Evolutionary conservation across 176 grass and related monocot genomes (phyloP), one percentile per base, ranked within the genome.

Genomic region (Juncus effusus): DNA sequence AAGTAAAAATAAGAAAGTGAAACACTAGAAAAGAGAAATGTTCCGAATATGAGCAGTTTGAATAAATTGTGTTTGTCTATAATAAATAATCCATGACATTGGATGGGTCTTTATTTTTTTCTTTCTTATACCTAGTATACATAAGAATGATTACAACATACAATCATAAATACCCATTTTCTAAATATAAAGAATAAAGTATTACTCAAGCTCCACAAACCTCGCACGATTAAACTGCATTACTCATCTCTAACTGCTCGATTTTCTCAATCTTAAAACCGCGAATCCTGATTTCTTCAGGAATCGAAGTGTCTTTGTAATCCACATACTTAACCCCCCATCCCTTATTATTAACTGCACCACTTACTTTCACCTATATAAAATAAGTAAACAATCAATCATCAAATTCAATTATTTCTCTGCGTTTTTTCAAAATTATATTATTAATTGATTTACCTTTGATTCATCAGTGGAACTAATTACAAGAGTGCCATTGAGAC

Each of bases 201-300:
- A 28, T 28, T 28, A 28, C 19, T 28, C 19, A 28, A 28, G 19
- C 13, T 71, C 56, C 7, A 45, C 53, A 50, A 69, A 53, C 7
- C 66, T 70, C 51, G 5, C 16, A 56, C 47, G 42, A 7, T 51
- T 67, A 67, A 35, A 52, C 42, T 36, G 10, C 37, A 51, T 89
- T 78, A 13, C 73, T 87, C 59, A 82, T 38, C 59, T 97, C 83
- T 42, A 89, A 53, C 57, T 99, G 88, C 47, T 99, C 88, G 2
- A 80, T 14, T 74, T 93, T 93, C 51, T 89, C 77, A 0, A 99
- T 82, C 74, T 84, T 89, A 62, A 97, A 99, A 13, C 94, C 94
- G 4, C 88, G 82, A 57, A 86, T 97, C 53, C 80, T 72, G 2
- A 78, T 86, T 76, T 92, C 80, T 79, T 99, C 88, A 16, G 84